phyloP scores from a whole-genome alignment of 2,329 filamentous ascomycete genomes.

The Fusarium pseudocircinatum region DNA sequence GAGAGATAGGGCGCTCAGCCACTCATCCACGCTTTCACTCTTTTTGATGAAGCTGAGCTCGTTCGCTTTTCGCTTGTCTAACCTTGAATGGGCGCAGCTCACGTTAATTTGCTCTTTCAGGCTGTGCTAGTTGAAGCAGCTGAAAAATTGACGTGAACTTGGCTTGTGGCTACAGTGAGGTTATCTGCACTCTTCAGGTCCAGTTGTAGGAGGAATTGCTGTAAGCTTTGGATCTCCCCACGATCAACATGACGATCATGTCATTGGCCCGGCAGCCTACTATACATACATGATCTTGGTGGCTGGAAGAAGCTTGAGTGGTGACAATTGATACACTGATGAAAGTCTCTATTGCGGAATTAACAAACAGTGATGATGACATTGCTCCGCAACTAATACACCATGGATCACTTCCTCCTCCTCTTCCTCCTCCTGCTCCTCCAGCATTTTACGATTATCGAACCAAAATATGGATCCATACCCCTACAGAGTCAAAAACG shows the following conservation, averaged over 20 bases:
- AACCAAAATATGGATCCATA: slow-evolving; percentile 12
- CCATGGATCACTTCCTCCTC: background rate
- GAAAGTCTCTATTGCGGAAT: slow-evolving; percentile 12
- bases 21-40: slow-evolving; percentile 10
- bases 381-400: slow-evolving; percentile 7
- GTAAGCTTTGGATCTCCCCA: slow-evolving; percentile 13
- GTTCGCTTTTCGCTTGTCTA: slow-evolving; percentile 13
- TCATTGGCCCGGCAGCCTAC: slow-evolving; percentile 35
- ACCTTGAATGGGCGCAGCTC: slow-evolving; percentile 34
- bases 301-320: slow-evolving; percentile 14
- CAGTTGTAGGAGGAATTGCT: background rate
- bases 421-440: no score
- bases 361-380: slow-evolving; percentile 19
- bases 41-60: background rate
- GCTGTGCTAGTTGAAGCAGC: slow-evolving; percentile 19
- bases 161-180: slow-evolving; percentile 1
- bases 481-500: background rate
- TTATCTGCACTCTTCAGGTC: background rate
- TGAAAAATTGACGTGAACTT: slow-evolving; percentile 9
- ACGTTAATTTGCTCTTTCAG: slow-evolving; percentile 10
- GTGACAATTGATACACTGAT: background rate
- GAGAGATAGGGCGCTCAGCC: slow-evolving; percentile 18
- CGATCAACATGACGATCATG: slow-evolving; percentile 31
- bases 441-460: background rate
- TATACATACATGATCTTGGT: background rate